Evolutionary conservation across 495 filamentous ascomycete species (phyloP).

Genomic region (Trichoderma parareesei): DNA sequence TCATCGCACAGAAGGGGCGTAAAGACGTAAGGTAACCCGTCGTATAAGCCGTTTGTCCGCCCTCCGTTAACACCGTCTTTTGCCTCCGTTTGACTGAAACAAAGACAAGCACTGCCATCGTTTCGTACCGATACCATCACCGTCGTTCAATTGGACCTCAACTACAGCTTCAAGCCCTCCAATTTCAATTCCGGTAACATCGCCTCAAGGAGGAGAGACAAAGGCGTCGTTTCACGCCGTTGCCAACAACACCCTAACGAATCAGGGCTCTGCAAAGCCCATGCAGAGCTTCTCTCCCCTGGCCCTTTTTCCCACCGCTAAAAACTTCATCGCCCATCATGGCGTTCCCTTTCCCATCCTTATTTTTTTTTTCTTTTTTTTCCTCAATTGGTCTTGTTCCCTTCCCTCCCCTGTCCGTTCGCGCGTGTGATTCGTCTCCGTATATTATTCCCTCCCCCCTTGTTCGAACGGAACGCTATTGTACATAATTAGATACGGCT

Average conservation of each 20-base stretch:
- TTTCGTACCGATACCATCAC: too few species aligned
- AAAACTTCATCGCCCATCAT: background rate
- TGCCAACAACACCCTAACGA: too few species aligned
- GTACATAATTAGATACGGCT: background rate
- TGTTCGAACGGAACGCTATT: too few species aligned
- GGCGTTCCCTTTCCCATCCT: background rate
- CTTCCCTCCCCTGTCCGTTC: background rate
- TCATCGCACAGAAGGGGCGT: background rate
- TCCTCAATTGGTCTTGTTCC: too few species aligned
- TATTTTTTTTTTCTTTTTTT: background rate
- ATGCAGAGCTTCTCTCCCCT: too few species aligned
- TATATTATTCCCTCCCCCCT: background rate
- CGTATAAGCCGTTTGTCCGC: background rate
- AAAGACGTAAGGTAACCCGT: background rate
- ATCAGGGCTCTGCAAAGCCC: too few species aligned
- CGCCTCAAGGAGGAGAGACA: background rate
- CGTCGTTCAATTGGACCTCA: too few species aligned
- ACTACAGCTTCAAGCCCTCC: too few species aligned
- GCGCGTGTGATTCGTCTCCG: constrained; percentile 1
- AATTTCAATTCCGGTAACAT: background rate
- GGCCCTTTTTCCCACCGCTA: too few species aligned
- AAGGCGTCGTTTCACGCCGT: background rate
- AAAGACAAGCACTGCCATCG: background rate
- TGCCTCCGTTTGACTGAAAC: background rate
- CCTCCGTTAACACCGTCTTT: background rate